phyloP scores from a whole-genome alignment of 169 alveolate genomes.

The Plasmodium gallinaceum region DNA sequence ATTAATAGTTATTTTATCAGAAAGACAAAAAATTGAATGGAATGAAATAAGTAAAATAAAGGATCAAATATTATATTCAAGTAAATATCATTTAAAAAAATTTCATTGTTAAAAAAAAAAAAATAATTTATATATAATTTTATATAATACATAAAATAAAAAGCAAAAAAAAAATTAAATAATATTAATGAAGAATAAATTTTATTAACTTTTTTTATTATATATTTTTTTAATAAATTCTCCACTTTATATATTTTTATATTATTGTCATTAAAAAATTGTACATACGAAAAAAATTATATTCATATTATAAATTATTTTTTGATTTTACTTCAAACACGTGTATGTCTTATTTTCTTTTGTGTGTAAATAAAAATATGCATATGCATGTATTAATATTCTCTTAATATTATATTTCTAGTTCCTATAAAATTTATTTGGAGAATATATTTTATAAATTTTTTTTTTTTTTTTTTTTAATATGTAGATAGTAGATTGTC shows the following conservation, averaged over 20 bases:
- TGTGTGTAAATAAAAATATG: no score
- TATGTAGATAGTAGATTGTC: not conserved
- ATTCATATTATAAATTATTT: no score
- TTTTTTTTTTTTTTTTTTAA: not conserved
- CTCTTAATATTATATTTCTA: no score
- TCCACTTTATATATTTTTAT: no score
- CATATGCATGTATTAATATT: no score
- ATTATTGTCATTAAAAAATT: no score
- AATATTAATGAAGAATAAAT: not conserved
- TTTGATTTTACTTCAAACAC: no score
- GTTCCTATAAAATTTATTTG: no score
- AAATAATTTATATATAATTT: not conserved
- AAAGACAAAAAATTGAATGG: slow-evolving; percentile 72
- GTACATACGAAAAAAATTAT: no score
- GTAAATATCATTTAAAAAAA: slow-evolving; percentile 2
- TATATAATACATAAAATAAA: not conserved
- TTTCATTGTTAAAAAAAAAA: not conserved
- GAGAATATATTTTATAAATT: not conserved
- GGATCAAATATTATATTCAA: slow-evolving; percentile 19
- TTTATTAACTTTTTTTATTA: not conserved
- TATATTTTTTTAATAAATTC: no score
- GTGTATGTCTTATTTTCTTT: no score
- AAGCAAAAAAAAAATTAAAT: not conserved
- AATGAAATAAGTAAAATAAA: slow-evolving; percentile 25
- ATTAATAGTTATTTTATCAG: slow-evolving; percentile 45